These are phyloP conservation scores for Fusarium veterinarium DNA, from an alignment of 2,329 filamentous ascomycete genomes.

Conservation along the genomic window DNA sequence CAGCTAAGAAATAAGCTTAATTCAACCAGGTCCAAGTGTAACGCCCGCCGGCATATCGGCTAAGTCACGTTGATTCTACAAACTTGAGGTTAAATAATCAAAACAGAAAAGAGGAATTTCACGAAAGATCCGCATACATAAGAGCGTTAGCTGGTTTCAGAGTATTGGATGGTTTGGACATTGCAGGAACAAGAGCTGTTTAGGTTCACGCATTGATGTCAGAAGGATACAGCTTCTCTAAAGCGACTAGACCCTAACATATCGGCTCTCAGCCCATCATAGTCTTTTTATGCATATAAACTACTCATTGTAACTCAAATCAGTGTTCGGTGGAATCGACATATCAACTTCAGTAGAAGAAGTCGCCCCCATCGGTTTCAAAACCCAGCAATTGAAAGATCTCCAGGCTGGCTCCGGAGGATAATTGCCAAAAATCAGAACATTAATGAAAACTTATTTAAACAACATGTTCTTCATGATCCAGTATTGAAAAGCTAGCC, in stretches of 20 bases:
- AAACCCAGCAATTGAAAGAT: neutral
- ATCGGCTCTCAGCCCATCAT: rapidly evolving
- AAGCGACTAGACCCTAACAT: neutral
- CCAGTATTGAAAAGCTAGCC: neutral
- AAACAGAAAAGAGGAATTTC: rapidly evolving
- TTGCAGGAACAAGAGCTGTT: neutral
- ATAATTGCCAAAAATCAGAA: neutral
- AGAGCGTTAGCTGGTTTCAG: rapidly evolving
- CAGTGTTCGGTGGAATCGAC: neutral
- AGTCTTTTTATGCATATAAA: rapidly evolving
- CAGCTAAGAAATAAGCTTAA: neutral
- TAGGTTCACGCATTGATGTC: neutral
- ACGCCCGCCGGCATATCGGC: neutral
- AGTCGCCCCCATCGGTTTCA: rapidly evolving
- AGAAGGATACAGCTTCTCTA: neutral
- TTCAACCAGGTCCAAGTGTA: neutral
- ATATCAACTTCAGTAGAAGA: neutral
- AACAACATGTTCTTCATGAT: no score
- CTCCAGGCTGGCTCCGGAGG: rapidly evolving
- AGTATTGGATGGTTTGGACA: neutral
- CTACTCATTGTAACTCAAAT: neutral
- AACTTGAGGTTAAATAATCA: rapidly evolving
- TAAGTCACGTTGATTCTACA: rapidly evolving
- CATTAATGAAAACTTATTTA: rapidly evolving
- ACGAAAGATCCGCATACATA: rapidly evolving